These are phyloP conservation scores for Geotrichum citri-aurantii DNA, from an alignment of 1,139 yeast genomes.

Conservation along the genomic window DNA sequence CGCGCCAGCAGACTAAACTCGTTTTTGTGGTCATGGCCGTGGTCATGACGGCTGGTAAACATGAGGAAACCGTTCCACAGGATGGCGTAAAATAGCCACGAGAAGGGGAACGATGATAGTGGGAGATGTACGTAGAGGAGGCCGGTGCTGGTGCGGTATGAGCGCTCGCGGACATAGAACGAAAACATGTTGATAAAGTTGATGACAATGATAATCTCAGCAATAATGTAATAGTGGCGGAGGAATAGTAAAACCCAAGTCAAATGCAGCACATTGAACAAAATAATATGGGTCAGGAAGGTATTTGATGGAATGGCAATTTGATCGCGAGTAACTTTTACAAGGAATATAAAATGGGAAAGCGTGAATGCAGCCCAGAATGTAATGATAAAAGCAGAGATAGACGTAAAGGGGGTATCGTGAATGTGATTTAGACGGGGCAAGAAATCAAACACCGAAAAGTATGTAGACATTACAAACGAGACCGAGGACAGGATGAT, in stretches of 20 bases:
- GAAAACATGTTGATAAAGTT: conserved; percentile 55
- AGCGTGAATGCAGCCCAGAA: conserved; percentile 56
- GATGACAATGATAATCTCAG: conserved; percentile 51
- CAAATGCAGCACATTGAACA: conserved; percentile 55
- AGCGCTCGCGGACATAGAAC: conserved; percentile 55
- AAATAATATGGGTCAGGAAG: conserved; percentile 47
- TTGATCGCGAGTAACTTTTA: conserved; percentile 31
- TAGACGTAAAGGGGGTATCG: conserved; percentile 65
- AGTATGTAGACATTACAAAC: conserved; percentile 49
- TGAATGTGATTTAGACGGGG: conserved; percentile 45
- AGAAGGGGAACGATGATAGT: conserved; percentile 61
- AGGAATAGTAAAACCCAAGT: conserved; percentile 60
- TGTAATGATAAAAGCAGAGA: conserved; percentile 45
- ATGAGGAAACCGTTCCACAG: conserved; percentile 83
- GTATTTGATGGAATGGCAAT: neutral
- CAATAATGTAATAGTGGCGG: conserved; percentile 45
- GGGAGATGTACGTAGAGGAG: conserved; percentile 57
- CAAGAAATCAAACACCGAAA: conserved; percentile 41
- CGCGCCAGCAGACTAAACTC: conserved; percentile 47
- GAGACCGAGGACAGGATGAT: conserved; percentile 42
- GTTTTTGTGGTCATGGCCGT: conserved; percentile 37
- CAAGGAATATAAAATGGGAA: conserved; percentile 50
- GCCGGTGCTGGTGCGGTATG: conserved; percentile 51
- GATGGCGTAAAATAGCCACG: conserved; percentile 66
- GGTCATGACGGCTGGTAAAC: conserved; percentile 41